A percentile compares a stretch with the other conserved stretches of the same genome.
Evolutionary conservation across 371 early-diverging fungal species (phyloP).

Genomic region (Mucor sp.): DNA sequence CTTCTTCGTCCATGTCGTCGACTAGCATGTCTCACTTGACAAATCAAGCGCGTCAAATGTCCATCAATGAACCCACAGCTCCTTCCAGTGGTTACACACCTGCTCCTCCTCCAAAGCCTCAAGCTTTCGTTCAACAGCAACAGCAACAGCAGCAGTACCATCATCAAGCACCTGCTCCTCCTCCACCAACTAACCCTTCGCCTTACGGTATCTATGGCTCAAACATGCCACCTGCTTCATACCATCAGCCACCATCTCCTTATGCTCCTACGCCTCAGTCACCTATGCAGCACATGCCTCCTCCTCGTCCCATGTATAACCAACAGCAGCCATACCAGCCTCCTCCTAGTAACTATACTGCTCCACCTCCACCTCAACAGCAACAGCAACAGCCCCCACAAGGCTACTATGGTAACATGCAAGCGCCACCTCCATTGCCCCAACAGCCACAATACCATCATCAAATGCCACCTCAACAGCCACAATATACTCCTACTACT

Average conservation of each 20-base stretch:
- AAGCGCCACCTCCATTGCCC: conserved; percentile 15
- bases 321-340: conserved; percentile 12
- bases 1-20: conserved; percentile 29
- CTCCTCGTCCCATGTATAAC: conserved; percentile 11
- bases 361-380: conserved; percentile 23
- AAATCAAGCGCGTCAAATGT: conserved; percentile 36
- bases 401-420: conserved; percentile 14
- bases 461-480: conserved; percentile 36
- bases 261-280: conserved; percentile 24
- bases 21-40: conserved; percentile 40
- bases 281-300: conserved; percentile 27
- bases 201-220: conserved; percentile 12
- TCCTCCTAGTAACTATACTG: background rate
- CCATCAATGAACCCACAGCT: conserved; percentile 23
- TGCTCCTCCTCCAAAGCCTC: conserved; percentile 30
- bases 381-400: conserved; percentile 26
- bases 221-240: conserved; percentile 15
- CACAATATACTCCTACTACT: conserved; percentile 24
- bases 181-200: conserved; percentile 1
- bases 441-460: conserved; percentile 28
- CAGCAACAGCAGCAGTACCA: background rate
- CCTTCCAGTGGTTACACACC: conserved; percentile 21
- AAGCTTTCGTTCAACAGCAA: conserved; percentile 14
- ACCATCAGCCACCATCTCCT: conserved; percentile 23
- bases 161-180: background rate